These are phyloP conservation scores for Moricandia arvensis DNA, from an alignment of 345 rosid genomes.

Conservation along the genomic window DNA sequence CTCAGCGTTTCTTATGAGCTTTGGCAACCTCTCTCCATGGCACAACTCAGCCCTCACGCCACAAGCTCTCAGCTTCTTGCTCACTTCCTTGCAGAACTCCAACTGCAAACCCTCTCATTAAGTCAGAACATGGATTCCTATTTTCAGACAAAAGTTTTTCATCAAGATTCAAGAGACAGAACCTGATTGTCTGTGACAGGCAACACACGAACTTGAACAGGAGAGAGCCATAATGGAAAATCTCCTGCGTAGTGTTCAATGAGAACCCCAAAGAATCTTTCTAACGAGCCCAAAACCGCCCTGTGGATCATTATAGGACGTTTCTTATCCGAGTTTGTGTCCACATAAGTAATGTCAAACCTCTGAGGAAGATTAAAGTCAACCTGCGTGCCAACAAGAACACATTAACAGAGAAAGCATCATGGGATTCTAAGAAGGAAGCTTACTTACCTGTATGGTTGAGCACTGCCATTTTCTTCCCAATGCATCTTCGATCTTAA, in stretches of 20 bases:
- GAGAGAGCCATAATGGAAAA: slow-evolving; percentile 92
- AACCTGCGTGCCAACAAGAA: slow-evolving; percentile 52
- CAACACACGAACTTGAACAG: slow-evolving; percentile 80
- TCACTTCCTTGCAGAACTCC: slow-evolving; percentile 66
- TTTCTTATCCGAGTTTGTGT: slow-evolving; percentile 72
- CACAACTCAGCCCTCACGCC: slow-evolving; percentile 77
- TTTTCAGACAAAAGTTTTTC: neutral
- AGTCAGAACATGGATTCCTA: neutral
- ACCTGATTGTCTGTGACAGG: slow-evolving; percentile 96
- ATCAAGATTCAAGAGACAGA: slow-evolving; percentile 7
- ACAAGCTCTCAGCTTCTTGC: slow-evolving; percentile 49
- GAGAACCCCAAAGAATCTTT: slow-evolving; percentile 90
- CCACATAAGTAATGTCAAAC: slow-evolving; percentile 83
- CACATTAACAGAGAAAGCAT: neutral
- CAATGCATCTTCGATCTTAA: slow-evolving; percentile 92
- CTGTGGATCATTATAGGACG: slow-evolving; percentile 97
- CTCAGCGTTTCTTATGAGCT: slow-evolving; percentile 89
- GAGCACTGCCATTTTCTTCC: slow-evolving; percentile 99
- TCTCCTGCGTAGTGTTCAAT: slow-evolving; percentile 98
- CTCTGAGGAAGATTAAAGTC: slow-evolving; percentile 90
- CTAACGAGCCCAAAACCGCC: slow-evolving; percentile 91
- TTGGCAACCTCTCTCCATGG: slow-evolving; percentile 88
- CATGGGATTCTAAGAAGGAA: neutral
- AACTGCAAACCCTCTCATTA: slow-evolving; percentile 42
- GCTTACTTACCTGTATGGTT: slow-evolving; percentile 68